phyloP scores from a whole-genome alignment of 345 rosid genomes.

The Cochlearia excelsa region DNA sequence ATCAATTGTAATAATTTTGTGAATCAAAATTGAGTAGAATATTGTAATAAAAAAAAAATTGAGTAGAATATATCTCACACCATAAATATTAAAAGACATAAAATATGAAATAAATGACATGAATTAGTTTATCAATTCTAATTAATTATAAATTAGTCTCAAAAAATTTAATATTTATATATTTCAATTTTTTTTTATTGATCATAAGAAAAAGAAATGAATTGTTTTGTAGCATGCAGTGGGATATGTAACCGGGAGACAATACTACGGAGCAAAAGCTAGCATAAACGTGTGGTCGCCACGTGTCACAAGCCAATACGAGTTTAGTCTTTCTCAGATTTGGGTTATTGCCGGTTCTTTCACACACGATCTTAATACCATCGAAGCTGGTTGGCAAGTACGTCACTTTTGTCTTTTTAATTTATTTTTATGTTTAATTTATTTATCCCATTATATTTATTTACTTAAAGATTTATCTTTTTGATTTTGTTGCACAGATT shows the following conservation, averaged over 20 bases:
- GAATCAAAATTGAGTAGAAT: too few species aligned
- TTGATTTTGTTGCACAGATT: constrained; percentile 48
- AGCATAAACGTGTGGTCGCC: constrained; percentile 98
- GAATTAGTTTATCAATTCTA: too few species aligned
- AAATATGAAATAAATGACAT: too few species aligned
- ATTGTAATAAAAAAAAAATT: too few species aligned
- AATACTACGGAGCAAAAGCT: constrained; percentile 94
- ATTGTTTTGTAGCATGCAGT: constrained; percentile 75
- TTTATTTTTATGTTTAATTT: background rate
- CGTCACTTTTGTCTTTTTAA: background rate
- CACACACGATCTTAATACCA: constrained; percentile 88
- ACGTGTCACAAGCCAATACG: constrained; percentile 65
- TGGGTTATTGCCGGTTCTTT: constrained; percentile 98
- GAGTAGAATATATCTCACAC: too few species aligned
- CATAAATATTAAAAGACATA: too few species aligned
- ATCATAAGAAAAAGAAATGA: background rate
- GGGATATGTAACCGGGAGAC: constrained; percentile 77
- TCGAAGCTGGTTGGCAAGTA: constrained; percentile 99
- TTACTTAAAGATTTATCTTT: too few species aligned
- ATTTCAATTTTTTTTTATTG: background rate
- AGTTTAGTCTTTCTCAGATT: constrained; percentile 89
- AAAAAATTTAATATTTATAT: too few species aligned
- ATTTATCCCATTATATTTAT: background rate
- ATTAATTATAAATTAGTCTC: too few species aligned
- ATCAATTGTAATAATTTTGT: too few species aligned